phyloP scores from a whole-genome alignment of 495 filamentous ascomycete species.

The Penicillium paradoxum region DNA sequence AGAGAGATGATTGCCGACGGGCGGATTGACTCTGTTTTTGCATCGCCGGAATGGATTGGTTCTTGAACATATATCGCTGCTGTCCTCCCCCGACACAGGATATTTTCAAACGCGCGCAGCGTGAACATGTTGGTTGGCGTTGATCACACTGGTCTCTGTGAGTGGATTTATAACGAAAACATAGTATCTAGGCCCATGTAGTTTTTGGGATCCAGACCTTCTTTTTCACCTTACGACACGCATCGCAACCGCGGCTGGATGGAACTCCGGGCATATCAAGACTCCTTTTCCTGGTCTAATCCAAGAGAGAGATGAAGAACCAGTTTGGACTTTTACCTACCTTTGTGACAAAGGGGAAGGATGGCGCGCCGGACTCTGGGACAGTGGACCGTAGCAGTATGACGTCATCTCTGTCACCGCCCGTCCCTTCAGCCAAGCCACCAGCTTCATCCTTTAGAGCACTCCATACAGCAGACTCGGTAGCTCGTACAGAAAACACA shows the following conservation, averaged over 20 bases:
- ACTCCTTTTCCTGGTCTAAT: too few relatives aligned
- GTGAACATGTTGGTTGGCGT: slow-evolving; percentile 30
- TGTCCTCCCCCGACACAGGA: slow-evolving; percentile 38
- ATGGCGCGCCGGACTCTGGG: too few relatives aligned
- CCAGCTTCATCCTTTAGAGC: too few relatives aligned
- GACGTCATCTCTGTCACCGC: neutral
- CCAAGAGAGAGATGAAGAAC: neutral
- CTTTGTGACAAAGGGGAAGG: too few relatives aligned
- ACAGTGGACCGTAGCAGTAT: too few relatives aligned
- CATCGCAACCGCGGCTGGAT: slow-evolving; percentile 42
- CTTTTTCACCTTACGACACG: slow-evolving; percentile 46
- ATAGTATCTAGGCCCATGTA: too few relatives aligned
- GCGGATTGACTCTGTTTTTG: neutral
- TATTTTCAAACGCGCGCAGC: slow-evolving; percentile 38
- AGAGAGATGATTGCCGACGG: neutral
- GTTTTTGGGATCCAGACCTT: slow-evolving; percentile 24
- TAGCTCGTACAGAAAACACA: too few relatives aligned
- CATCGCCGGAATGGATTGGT: neutral
- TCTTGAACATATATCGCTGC: slow-evolving; percentile 41
- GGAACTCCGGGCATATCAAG: slow-evolving; percentile 42
- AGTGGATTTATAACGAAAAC: slow-evolving; percentile 2
- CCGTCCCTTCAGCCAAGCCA: neutral
- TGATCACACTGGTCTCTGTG: slow-evolving; percentile 31
- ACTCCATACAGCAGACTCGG: too few relatives aligned
- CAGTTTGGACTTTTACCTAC: too few relatives aligned